Percentiles rank a stretch among this genome's conserved stretches.
phyloP scores from a whole-genome alignment of 495 filamentous ascomycete species.

The Recurvomyces mirabilis region DNA sequence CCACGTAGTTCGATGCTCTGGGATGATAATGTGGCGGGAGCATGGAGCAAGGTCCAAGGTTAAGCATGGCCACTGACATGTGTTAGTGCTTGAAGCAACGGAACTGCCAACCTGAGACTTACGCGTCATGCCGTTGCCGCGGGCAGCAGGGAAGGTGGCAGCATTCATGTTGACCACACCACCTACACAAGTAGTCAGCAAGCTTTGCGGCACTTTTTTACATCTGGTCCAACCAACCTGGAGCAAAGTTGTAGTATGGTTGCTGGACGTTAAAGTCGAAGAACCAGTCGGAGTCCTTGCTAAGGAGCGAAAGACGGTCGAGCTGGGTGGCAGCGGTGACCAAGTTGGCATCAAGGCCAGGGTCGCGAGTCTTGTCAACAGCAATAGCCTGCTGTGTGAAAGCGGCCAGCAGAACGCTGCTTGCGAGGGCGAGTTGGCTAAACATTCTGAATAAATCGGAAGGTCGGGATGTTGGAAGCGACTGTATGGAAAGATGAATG shows the following conservation, averaged over 20 bases:
- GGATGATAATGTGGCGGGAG: slow-evolving; percentile 36
- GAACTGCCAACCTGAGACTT: not conserved
- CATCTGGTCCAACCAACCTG: too few relatives aligned
- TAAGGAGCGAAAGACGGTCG: slow-evolving; percentile 33
- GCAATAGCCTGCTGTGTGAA: slow-evolving; percentile 10
- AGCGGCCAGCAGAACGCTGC: slow-evolving; percentile 7
- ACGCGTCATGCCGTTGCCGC: slow-evolving; percentile 29
- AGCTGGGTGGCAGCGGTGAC: slow-evolving; percentile 26
- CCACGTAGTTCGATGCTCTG: slow-evolving; percentile 36
- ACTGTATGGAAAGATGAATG: too few relatives aligned
- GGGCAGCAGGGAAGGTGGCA: slow-evolving; percentile 29
- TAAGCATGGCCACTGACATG: slow-evolving; percentile 27
- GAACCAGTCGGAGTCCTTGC: slow-evolving; percentile 31
- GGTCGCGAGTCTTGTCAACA: slow-evolving; percentile 27
- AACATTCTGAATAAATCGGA: too few relatives aligned
- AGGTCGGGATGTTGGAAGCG: too few relatives aligned
- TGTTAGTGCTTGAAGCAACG: not conserved
- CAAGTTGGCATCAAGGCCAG: slow-evolving; percentile 24
- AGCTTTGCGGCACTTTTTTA: too few relatives aligned
- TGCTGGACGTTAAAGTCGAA: slow-evolving; percentile 35
- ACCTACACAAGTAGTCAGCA: too few relatives aligned
- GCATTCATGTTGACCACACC: slow-evolving; percentile 37
- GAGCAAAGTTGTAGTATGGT: slow-evolving; percentile 25
- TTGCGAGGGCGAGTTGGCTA: not conserved
- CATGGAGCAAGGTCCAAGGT: slow-evolving; percentile 39